Evolutionary conservation across 164 flowering plant species (phyloP).

Genomic region (Echeveria elegans): DNA sequence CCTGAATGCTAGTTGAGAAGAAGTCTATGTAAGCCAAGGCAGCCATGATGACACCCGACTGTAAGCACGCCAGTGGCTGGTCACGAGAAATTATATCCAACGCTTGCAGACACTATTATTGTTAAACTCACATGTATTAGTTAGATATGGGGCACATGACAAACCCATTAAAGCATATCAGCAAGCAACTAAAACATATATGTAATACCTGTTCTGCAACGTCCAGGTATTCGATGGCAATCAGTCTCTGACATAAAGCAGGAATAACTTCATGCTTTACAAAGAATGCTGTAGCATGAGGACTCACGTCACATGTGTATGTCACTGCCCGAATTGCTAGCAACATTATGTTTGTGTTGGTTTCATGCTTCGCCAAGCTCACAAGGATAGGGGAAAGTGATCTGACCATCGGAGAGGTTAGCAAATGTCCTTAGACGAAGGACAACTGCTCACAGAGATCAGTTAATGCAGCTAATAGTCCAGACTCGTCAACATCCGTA

Average conservation of each 20-base stretch:
- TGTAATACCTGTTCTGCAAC: conserved; percentile 79
- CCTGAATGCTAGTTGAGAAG: conserved; percentile 79
- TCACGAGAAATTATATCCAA: conserved; percentile 75
- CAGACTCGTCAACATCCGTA: conserved; percentile 25
- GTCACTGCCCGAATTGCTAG: conserved; percentile 71
- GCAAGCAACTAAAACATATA: neutral
- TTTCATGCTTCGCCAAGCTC: conserved; percentile 46
- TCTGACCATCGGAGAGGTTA: conserved; percentile 34
- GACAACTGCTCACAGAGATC: conserved; percentile 79
- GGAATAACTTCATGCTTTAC: conserved; percentile 59
- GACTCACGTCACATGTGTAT: conserved; percentile 68
- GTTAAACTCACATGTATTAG: neutral
- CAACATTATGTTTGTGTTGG: conserved; percentile 63
- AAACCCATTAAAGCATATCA: neutral
- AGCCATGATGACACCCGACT: conserved; percentile 82
- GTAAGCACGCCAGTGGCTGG: conserved; percentile 72
- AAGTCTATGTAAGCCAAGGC: conserved; percentile 71
- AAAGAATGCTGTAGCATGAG: conserved; percentile 41
- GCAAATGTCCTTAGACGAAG: conserved; percentile 44
- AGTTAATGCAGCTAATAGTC: conserved; percentile 44
- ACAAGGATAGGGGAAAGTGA: conserved; percentile 54
- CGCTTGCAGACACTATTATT: conserved; percentile 78
- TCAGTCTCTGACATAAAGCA: conserved; percentile 54
- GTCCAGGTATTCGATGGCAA: conserved; percentile 73
- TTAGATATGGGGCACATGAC: neutral